Conservation (phyloP, 2,329 filamentous ascomycete genomes). For the Bipolaris victoriae region DNA sequence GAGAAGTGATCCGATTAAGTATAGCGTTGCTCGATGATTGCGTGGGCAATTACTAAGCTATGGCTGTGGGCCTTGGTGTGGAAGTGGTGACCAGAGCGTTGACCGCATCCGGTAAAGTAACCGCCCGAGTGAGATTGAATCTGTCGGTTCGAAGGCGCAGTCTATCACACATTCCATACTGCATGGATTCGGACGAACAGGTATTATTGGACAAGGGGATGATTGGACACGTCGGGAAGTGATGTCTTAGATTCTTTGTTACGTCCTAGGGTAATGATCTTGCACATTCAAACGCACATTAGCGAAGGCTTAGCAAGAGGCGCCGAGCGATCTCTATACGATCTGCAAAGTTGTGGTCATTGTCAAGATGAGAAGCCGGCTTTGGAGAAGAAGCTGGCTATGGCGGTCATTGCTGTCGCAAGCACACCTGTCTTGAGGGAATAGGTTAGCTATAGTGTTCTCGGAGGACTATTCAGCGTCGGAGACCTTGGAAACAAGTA, state of each 20-base stretch:
- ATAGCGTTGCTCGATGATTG: neutral
- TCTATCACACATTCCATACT: neutral
- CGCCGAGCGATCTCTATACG: neutral
- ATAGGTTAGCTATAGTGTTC: neutral
- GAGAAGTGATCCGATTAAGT: neutral
- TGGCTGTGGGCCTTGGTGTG: neutral
- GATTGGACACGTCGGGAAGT: neutral
- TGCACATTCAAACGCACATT: neutral
- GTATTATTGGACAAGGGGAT: neutral
- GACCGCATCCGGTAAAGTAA: neutral
- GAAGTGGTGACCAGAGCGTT: neutral
- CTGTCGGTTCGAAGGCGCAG: neutral
- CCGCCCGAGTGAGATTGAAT: neutral
- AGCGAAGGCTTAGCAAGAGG: neutral
- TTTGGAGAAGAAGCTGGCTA: neutral
- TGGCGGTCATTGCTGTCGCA: neutral
- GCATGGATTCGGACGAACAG: neutral
- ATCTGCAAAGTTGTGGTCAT: neutral
- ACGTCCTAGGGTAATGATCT: neutral
- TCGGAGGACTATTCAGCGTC: neutral
- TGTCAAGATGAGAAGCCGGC: neutral
- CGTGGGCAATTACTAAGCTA: neutral
- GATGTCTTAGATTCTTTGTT: neutral
- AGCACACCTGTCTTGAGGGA: neutral
- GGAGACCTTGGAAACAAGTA: neutral